These are phyloP conservation scores for Mucor circinelloides DNA, from an alignment of 371 early-diverging fungal genomes.

Conservation along the genomic window DNA sequence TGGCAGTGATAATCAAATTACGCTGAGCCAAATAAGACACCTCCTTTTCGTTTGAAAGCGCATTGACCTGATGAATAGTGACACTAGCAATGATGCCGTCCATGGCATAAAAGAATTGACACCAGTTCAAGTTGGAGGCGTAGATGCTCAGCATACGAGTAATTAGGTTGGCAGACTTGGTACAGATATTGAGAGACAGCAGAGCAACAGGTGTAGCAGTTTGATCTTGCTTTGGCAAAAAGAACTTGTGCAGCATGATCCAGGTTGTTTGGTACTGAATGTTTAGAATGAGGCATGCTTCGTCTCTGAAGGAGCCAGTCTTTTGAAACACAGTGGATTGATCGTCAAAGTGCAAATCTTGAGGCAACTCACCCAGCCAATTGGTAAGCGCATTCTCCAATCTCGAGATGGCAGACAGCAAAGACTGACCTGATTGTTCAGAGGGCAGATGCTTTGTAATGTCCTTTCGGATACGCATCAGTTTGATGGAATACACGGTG, in stretches of 20 bases:
- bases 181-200: constrained; percentile 37
- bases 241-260: constrained; percentile 55
- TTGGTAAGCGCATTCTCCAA: constrained; percentile 54
- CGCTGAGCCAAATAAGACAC: constrained; percentile 42
- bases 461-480: constrained; percentile 61
- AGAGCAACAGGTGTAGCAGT: constrained; percentile 36
- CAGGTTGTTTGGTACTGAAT: constrained; percentile 52
- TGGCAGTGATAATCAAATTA: constrained; percentile 45
- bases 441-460: constrained; percentile 54
- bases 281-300: constrained; percentile 41
- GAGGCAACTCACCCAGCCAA: constrained; percentile 55
- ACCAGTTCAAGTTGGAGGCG: constrained; percentile 40
- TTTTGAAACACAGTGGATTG: constrained; percentile 27
- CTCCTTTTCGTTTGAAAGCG: constrained; percentile 41
- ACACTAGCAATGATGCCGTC: constrained; percentile 54
- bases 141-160: constrained; percentile 52
- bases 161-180: constrained; percentile 42
- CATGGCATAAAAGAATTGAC: constrained; percentile 49
- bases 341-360: constrained; percentile 30
- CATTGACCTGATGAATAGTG: constrained; percentile 51
- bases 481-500: constrained; percentile 52
- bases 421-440: constrained; percentile 49
- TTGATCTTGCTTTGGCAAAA: constrained; percentile 45
- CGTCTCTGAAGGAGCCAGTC: constrained; percentile 42
- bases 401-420: constrained; percentile 51